Base-by-base conservation (phyloP, 2,329 filamentous ascomycete genomes). In the Macrophomina phaseolina region DNA sequence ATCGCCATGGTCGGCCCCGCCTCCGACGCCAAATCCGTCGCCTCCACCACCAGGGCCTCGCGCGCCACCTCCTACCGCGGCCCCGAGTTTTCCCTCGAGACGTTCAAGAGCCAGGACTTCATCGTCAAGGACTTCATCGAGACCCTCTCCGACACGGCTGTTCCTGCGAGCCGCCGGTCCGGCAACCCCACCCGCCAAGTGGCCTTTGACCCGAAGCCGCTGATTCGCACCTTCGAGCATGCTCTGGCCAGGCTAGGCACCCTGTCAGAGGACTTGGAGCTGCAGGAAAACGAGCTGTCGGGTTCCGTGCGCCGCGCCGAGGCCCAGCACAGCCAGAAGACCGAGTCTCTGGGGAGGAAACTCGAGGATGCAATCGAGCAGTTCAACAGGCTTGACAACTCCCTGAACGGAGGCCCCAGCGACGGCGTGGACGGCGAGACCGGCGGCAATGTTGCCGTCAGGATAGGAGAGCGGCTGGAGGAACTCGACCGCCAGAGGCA, bases 41-140 rank as follows among this genome's bases (percentile, higher is more conserved):
- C 81, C 62, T 74, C 81, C 62, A 79, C 80, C 34, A 70, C 75
- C 63, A 72, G 70, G 64, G 79, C 77, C 67, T 81, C 80, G 63
- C 79, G 80, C 34, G 73, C 78, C 45, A 76, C 73, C 68, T 72
- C 78, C 69, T 84, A 83, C 68, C 85, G 87, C 86, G 91, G 90
- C 46, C 92, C 92, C 68, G 90, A 86, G 78, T 97, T 97, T 82
- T 92, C 89, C 9, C 85, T 98, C 68, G 92, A 97, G 52, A 93
- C 94, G 66, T 86, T 86, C 77, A 81, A 82, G 75, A 83, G 77
- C 71, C 82, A 81, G 73, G 95, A 98, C 81, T 99, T 98, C 76
- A 97, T 98, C 70, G 94, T 98, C 71, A 93, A 97, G 75, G 95
- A 99, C 81, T 99, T 99, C 77, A 90, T 99, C 73, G 96, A 99